Evolutionary conservation across 345 rosid species (phyloP), one percentile per base, ranked within the genome.

Genomic region (Corchorus olitorius): DNA sequence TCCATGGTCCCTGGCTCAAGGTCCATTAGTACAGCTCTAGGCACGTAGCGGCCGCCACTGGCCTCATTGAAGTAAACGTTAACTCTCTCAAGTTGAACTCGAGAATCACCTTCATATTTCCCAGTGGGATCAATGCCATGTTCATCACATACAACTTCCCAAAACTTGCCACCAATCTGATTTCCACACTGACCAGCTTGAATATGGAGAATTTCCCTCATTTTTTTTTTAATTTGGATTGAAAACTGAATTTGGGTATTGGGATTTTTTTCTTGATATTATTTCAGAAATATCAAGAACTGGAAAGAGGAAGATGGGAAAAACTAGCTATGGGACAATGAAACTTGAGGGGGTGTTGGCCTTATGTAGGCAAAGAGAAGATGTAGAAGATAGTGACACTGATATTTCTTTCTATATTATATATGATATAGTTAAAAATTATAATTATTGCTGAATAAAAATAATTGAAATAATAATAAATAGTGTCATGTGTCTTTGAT

Each of bases 161-260:
- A 84, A 22, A 79, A 81, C 14, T 84, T 84, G 33, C 82, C 75
- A 3, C 84, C 81, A 56, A 84, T 84, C 77, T 84, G 83, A 35
- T 84, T 84, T 74, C 83, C 83, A 17, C 84, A 84, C 72, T 84
- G 84, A 55, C 87, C 83, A 43, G 83, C 84, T 75, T 84, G 87
- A 59, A 84, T 67, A 72, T 79, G 87, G 65, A 84, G 83, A 77
- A 79, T 84, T 65, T 84, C 87, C 4, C 84, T 77, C 84, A 84
- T 84, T 37, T 46, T 77, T 43, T 54, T 48, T 35, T 17, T 4
- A 86, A 27, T 86, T 53, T 8, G 56, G 19, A 53, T 13, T 13
- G 6, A 53, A 53, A 17, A 53, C 12, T 53, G 56, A 53, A 53
- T 14, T n/a, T 4, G 22, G 53, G 53, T 55, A 12, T 19, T 72